Percentiles rank a stretch among this genome's conserved stretches.
phyloP scores from a whole-genome alignment of 2,329 filamentous ascomycete genomes.

The Diaporthe vexans region DNA sequence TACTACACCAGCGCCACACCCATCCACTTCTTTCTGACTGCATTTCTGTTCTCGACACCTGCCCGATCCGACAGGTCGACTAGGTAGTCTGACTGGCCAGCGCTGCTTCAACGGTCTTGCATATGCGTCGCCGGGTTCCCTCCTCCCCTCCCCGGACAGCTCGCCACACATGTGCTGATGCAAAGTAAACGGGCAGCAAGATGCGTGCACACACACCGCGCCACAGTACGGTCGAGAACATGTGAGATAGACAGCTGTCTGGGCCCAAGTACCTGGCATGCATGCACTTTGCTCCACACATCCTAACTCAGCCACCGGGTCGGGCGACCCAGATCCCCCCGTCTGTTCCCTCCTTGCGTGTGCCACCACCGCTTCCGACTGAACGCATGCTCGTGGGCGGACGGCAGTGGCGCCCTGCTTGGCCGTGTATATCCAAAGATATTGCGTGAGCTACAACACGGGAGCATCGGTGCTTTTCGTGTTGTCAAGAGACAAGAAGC shows the following conservation, averaged over 20 bases:
- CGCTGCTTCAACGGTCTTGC: slow-evolving; percentile 23
- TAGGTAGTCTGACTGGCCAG: background rate
- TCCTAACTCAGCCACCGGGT: background rate
- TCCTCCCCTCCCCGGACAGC: background rate
- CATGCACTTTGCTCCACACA: background rate
- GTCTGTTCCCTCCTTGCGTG: too few species aligned
- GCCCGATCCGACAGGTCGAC: background rate
- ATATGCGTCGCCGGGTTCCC: background rate
- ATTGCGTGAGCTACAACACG: background rate
- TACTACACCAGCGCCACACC: slow-evolving; percentile 5
- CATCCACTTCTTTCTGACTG: background rate
- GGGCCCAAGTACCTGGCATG: background rate
- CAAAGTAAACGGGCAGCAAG: too few species aligned
- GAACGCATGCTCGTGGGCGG: background rate
- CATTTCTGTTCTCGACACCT: background rate
- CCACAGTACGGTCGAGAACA: background rate
- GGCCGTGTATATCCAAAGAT: background rate
- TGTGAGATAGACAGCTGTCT: slow-evolving; percentile 1
- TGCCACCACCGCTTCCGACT: background rate
- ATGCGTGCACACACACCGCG: background rate
- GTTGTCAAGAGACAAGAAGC: background rate
- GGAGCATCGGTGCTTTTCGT: background rate
- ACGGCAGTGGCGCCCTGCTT: background rate
- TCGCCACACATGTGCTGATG: background rate
- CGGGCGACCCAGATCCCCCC: background rate